Percentiles rank a stretch among this genome's conserved stretches.
Conservation (phyloP, 805 yeast genomes). For the Yamadazyma philogaea region DNA sequence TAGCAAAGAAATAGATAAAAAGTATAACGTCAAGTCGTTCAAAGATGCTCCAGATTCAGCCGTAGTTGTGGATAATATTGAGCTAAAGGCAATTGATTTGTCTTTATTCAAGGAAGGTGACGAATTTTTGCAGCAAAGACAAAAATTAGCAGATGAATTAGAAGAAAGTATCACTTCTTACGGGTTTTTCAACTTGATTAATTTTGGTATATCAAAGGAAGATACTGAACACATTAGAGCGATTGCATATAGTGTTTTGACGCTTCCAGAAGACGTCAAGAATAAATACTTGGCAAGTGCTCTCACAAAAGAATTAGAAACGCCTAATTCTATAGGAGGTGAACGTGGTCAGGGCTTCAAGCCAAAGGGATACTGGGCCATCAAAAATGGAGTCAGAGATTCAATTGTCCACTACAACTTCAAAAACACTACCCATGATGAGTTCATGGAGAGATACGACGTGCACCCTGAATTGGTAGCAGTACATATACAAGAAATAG, state of each 20-base stretch:
- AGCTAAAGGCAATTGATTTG: conserved; percentile 36
- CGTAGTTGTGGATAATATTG: conserved; percentile 17
- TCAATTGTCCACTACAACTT: conserved; percentile 45
- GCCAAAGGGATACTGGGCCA: conserved; percentile 48
- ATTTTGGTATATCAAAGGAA: conserved; percentile 21
- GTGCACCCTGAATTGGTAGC: conserved; percentile 40
- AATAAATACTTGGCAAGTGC: conserved; percentile 27
- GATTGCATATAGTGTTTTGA: conserved; percentile 24
- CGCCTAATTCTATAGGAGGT: conserved; percentile 36
- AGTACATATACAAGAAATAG: conserved; percentile 38
- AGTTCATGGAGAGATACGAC: conserved; percentile 23
- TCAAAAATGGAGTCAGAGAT: conserved; percentile 42
- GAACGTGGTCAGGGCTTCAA: conserved; percentile 48
- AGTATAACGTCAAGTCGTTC: conserved; percentile 24
- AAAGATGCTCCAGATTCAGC: conserved; percentile 18
- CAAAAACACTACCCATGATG: conserved; percentile 35
- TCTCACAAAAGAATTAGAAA: conserved; percentile 26
- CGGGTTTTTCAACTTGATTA: conserved; percentile 43
- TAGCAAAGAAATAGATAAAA: conserved; percentile 21
- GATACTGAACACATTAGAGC: conserved; percentile 20
- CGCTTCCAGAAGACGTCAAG: conserved; percentile 26
- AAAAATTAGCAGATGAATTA: conserved; percentile 32
- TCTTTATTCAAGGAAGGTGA: conserved; percentile 33
- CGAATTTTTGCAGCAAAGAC: conserved; percentile 27
- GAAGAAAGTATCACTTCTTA: conserved; percentile 39